Evolutionary conservation across 345 rosid genomes (phyloP).

Genomic region (Lagerstroemia speciosa): DNA sequence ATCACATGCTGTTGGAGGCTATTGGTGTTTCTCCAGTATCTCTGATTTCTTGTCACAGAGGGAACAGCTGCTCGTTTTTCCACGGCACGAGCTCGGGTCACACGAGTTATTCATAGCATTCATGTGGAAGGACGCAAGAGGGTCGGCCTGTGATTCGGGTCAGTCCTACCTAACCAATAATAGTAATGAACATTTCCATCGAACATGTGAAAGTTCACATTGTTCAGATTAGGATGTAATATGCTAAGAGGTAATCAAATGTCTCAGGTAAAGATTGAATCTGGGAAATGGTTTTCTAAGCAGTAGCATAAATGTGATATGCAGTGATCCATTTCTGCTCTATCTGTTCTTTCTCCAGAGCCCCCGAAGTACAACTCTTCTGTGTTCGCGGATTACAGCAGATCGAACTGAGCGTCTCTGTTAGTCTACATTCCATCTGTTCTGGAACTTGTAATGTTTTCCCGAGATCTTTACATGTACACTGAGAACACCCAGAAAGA

Average conservation of each 20-base stretch:
- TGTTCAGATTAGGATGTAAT: no score
- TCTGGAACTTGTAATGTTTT: not conserved
- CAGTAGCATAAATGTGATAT: not conserved
- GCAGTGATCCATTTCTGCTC: not conserved
- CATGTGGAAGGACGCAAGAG: not conserved
- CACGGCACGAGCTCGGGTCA: not conserved
- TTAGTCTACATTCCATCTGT: not conserved
- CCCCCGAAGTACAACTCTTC: not conserved
- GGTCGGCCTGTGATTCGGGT: not conserved
- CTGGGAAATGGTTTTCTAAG: not conserved
- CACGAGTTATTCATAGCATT: not conserved
- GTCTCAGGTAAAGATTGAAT: no score
- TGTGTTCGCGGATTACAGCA: not conserved
- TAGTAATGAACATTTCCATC: not conserved
- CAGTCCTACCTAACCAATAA: not conserved
- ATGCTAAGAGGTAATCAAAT: no score
- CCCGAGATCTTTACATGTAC: not conserved
- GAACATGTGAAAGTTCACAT: not conserved
- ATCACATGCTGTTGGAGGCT: no score
- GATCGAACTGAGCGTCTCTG: not conserved
- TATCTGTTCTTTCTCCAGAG: not conserved
- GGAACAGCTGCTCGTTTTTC: not conserved
- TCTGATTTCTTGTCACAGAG: no score
- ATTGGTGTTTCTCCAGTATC: no score
- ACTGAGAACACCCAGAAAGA: not conserved